A percentile compares a stretch with the other conserved stretches of the same genome.
Evolutionary conservation across 305 asterid genomes (phyloP).

Genomic region (Fraxinus sp.): DNA sequence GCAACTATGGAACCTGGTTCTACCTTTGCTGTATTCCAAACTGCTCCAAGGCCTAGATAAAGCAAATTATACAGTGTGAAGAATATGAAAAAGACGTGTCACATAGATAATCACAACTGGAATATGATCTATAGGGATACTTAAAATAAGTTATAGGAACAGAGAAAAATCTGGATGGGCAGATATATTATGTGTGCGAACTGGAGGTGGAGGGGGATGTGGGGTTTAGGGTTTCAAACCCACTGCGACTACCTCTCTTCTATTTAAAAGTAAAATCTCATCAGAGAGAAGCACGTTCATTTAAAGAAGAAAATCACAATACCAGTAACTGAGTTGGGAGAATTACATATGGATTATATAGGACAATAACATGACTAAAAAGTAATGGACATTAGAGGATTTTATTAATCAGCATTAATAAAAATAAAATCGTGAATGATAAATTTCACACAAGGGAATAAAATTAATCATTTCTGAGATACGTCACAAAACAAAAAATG

Average conservation of each 20-base stretch:
- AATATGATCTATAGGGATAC: neutral
- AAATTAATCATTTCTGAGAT: neutral
- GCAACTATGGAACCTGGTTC: conserved; percentile 96
- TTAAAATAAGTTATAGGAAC: neutral
- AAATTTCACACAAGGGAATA: neutral
- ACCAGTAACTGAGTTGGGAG: neutral
- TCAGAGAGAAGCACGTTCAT: neutral
- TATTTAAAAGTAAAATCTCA: neutral
- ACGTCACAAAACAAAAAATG: neutral
- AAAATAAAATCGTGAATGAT: neutral
- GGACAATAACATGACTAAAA: neutral
- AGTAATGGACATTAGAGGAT: neutral
- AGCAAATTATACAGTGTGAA: conserved; percentile 15
- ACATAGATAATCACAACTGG: neutral
- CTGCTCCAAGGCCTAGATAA: conserved; percentile 92
- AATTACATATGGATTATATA: neutral
- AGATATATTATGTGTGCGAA: neutral
- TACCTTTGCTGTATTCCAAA: conserved; percentile 98
- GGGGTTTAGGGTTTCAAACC: neutral
- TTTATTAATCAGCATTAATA: neutral
- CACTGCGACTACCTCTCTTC: neutral
- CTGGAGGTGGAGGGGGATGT: neutral
- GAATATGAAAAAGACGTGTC: neutral
- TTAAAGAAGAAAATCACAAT: neutral
- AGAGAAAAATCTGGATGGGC: neutral